Evolutionary conservation across 768 basidiomycete species (phyloP).

Genomic region (Tulasnella sp.): DNA sequence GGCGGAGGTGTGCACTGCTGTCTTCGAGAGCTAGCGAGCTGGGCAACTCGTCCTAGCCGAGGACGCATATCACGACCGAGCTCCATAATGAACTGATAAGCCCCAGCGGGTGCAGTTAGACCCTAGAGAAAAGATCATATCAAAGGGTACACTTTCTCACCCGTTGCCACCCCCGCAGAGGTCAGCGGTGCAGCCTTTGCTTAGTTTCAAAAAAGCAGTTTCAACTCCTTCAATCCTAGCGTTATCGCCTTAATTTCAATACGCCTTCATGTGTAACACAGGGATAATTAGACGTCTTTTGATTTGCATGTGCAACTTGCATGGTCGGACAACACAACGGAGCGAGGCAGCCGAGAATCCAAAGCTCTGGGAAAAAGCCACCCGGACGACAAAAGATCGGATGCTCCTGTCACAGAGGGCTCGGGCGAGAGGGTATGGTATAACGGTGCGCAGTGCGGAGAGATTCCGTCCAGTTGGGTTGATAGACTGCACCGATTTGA

Average conservation of each 20-base stretch:
- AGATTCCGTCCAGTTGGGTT: background rate
- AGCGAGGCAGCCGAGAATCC: background rate
- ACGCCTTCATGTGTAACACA: background rate
- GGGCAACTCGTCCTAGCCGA: background rate
- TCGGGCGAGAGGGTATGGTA: background rate
- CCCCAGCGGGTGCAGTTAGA: background rate
- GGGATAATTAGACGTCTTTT: constrained; percentile 2
- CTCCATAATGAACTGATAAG: constrained; percentile 4
- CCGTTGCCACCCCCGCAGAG: background rate
- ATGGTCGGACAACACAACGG: background rate
- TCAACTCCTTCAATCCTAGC: constrained; percentile 6
- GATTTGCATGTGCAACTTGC: background rate
- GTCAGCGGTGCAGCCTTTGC: background rate
- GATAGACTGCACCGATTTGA: background rate
- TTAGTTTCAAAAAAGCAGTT: background rate
- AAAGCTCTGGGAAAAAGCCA: background rate
- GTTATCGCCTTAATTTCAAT: background rate
- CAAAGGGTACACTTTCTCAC: constrained; percentile 6
- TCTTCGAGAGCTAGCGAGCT: background rate
- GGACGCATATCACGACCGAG: background rate
- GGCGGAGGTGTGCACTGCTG: background rate
- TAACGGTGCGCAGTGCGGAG: background rate
- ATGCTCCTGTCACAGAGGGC: background rate
- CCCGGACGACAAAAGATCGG: background rate
- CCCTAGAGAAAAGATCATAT: background rate